phyloP scores from a whole-genome alignment of 306 rosid genomes.

The Lablab purpureus region DNA sequence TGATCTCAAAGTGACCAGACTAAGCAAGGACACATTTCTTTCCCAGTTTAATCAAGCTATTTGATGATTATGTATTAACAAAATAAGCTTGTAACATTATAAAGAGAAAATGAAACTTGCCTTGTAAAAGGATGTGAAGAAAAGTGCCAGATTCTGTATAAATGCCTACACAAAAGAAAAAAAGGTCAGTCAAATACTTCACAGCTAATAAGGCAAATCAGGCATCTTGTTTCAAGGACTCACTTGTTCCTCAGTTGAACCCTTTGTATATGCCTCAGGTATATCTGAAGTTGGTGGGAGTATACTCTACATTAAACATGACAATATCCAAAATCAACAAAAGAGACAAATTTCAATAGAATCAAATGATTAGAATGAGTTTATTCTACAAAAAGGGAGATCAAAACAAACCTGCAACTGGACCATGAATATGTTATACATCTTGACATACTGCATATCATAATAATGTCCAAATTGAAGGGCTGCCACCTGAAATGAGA shows the following conservation, averaged over 20 bases:
- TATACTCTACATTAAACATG: conserved; percentile 58
- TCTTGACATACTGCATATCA: conserved; percentile 79
- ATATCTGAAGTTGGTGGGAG: conserved; percentile 84
- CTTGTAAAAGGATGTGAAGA: conserved; percentile 93
- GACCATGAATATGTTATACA: conserved; percentile 88
- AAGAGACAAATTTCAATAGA: conserved; percentile 1
- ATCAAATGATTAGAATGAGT: conserved; percentile 15
- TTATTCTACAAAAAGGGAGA: not conserved
- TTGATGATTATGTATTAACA: conserved; percentile 26
- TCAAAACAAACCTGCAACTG: conserved; percentile 81
- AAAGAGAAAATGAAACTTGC: conserved; percentile 48
- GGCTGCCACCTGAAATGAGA: conserved; percentile 79
- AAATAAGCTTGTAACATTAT: conserved; percentile 1
- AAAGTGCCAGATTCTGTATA: conserved; percentile 92
- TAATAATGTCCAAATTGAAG: conserved; percentile 84
- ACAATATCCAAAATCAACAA: conserved; percentile 29
- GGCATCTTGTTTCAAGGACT: conserved; percentile 1
- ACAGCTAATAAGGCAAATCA: conserved; percentile 18
- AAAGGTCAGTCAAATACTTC: conserved; percentile 28
- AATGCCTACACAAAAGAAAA: conserved; percentile 64
- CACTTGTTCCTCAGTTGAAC: conserved; percentile 92
- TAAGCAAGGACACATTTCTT: conserved; percentile 10
- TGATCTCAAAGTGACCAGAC: conserved; percentile 3
- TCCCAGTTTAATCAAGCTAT: conserved; percentile 22
- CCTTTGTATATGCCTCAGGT: conserved; percentile 89